Conservation (phyloP, 2,329 filamentous ascomycete genomes). For the Aspergillus piperis region DNA sequence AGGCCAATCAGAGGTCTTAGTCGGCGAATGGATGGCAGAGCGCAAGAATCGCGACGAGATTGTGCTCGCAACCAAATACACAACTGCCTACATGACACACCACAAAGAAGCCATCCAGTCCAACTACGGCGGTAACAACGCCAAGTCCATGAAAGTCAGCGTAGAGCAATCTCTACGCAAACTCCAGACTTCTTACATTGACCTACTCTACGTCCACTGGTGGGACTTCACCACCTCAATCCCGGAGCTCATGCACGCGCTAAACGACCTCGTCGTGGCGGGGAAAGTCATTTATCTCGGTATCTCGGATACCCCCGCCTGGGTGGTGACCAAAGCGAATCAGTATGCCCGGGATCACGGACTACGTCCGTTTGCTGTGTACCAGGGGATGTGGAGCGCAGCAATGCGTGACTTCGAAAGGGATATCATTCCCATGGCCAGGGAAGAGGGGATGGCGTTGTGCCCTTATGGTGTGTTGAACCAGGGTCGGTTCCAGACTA, state of each 20-base stretch:
- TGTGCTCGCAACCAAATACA: conserved; percentile 59
- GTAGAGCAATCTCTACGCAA: conserved; percentile 34
- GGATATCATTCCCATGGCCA: conserved; percentile 68
- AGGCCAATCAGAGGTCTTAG: conserved; percentile 50
- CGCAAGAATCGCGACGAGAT: conserved; percentile 52
- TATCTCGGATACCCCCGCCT: conserved; percentile 68
- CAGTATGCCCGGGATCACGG: conserved; percentile 67
- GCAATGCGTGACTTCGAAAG: conserved; percentile 67
- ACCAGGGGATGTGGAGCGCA: conserved; percentile 66
- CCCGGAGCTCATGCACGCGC: conserved; percentile 67
- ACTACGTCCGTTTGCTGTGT: conserved; percentile 69
- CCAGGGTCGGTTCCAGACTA: conserved; percentile 44
- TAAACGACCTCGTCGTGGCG: conserved; percentile 60
- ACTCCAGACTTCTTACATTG: conserved; percentile 40
- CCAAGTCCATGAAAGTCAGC: conserved; percentile 34
- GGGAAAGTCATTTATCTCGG: conserved; percentile 71
- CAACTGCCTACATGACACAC: conserved; percentile 36
- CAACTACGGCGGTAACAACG: conserved; percentile 46
- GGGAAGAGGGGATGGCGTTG: conserved; percentile 63
- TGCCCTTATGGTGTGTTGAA: conserved; percentile 51
- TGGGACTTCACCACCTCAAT: conserved; percentile 70
- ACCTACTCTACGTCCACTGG: conserved; percentile 25
- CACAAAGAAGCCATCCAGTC: conserved; percentile 20
- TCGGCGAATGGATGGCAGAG: conserved; percentile 54
- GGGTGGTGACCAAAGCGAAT: conserved; percentile 56